phyloP scores from a whole-genome alignment of 1,139 yeast species.

The Arxiozyma slooffiae region DNA sequence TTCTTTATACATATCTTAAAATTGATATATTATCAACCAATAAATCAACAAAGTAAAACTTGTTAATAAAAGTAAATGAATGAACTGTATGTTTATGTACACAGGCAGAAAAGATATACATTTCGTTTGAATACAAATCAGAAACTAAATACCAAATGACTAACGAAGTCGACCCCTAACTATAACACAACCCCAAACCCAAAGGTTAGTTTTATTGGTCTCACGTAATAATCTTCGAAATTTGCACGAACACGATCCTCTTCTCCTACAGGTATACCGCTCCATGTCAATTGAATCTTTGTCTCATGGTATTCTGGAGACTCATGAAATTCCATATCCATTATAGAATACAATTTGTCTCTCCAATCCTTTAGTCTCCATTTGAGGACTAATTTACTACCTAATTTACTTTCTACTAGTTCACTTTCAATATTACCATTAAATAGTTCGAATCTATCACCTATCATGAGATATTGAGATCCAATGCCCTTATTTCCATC shows the following conservation, averaged over 20 bases:
- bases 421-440: conserved; percentile 84
- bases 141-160: no score
- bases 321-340: conserved; percentile 50
- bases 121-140: no score
- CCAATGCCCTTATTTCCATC: conserved; percentile 8
- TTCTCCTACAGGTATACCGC: conserved; percentile 95
- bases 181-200: conserved; percentile 84
- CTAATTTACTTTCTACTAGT: conserved; percentile 48
- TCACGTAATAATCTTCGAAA: conserved; percentile 80
- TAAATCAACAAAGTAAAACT: no score
- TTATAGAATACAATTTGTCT: conserved; percentile 62
- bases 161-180: background rate
- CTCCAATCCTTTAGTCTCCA: conserved; percentile 94
- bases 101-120: background rate
- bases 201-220: conserved; percentile 79
- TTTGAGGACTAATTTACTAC: conserved; percentile 48
- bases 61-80: no score
- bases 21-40: no score
- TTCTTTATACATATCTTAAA: no score
- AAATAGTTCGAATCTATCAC: conserved; percentile 59
- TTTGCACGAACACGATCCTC: conserved; percentile 80
- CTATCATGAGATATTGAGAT: conserved; percentile 34
- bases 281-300: conserved; percentile 63
- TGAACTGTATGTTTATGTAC: no score
- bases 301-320: conserved; percentile 75